Base-by-base conservation (phyloP, 108 stramenopile genomes). In the Bacterosira constricta region DNA sequence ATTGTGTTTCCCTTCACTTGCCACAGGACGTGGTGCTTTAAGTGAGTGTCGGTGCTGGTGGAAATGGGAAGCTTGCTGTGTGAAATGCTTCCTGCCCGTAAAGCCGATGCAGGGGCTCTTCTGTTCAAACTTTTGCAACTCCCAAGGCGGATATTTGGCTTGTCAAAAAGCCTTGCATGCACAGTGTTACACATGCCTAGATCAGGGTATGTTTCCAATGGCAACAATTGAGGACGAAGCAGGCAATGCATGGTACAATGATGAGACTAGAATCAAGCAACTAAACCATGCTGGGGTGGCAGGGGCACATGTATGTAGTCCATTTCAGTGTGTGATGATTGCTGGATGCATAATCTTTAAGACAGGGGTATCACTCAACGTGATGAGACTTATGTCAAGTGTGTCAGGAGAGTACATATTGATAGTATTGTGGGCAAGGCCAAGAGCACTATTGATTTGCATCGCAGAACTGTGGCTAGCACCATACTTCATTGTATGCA, bases 351-450 rank as follows among this genome's bases (percentile, higher is more conserved):
- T n/a, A n/a, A n/a, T n/a, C n/a, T n/a, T n/a, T n/a, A n/a, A n/a
- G n/a, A n/a, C n/a, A n/a, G n/a, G n/a, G 36, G 36, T 13, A 13
- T 31, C 0, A 11, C 42, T 0, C 64, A 63, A n/a, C 34, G 31
- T 3, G 15, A 41, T 9, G 25, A 29, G 2, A 11, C 13, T 5
- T 72, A 34, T 32, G 0, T 65, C 4, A 9, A 1, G 8, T 73
- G 54, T 20, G 63, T 84, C 6, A 30, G 63, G 4, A 71, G 69
- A 51, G 81, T 75, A 13, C 85, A 66, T 38, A 34, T 88, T 32
- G 84, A 88, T 53, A 69, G 74, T 4, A 53, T 66, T n/a, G 23
- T 26, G 0, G 65, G 65, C 0, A 13, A 26, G 20, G 4, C 65
- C 0, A 13, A 27, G 17, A 4, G 0, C 1, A 52, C 65, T 6